Percentiles rank a stretch among this genome's conserved stretches.
These are phyloP conservation scores for Starmerella khaoyaiensis DNA, from an alignment of 805 yeast genomes.

Conservation along the genomic window DNA sequence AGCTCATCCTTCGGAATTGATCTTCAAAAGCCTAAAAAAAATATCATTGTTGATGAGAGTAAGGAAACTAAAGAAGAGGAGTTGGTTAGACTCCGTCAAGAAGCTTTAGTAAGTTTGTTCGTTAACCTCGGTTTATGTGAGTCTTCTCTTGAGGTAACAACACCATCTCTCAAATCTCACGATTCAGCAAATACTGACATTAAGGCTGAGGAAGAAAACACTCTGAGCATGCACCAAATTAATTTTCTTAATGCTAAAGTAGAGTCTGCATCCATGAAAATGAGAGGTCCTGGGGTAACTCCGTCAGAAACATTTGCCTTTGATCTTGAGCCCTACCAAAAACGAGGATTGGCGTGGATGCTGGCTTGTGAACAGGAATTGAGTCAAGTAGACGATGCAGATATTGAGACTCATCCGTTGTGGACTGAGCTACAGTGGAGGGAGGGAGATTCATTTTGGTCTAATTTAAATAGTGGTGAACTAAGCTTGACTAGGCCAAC, in stretches of 20 bases:
- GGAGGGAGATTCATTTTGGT: conserved; percentile 41
- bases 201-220: conserved; percentile 28
- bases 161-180: background rate
- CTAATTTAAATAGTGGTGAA: conserved; percentile 69
- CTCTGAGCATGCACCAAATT: conserved; percentile 56
- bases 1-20: conserved; percentile 11
- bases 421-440: conserved; percentile 82
- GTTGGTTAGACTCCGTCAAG: conserved; percentile 39
- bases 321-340: conserved; percentile 61
- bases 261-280: conserved; percentile 31
- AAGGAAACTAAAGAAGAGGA: conserved; percentile 45
- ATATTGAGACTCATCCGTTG: conserved; percentile 51
- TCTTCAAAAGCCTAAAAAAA: conserved; percentile 5
- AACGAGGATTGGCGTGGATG: conserved; percentile 83
- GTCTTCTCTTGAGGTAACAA: background rate
- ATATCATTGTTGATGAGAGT: conserved; percentile 23
- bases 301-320: conserved; percentile 45
- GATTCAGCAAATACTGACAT: background rate
- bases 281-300: conserved; percentile 40
- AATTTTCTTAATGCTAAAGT: conserved; percentile 53
- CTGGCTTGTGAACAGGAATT: conserved; percentile 59
- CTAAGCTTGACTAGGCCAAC: conserved; percentile 56
- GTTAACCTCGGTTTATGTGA: conserved; percentile 31
- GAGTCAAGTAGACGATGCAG: conserved; percentile 32
- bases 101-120: conserved; percentile 44